Evolutionary conservation across 1,139 yeast species (phyloP), one percentile per base, ranked within the genome.

Genomic region (Pichia sp.): DNA sequence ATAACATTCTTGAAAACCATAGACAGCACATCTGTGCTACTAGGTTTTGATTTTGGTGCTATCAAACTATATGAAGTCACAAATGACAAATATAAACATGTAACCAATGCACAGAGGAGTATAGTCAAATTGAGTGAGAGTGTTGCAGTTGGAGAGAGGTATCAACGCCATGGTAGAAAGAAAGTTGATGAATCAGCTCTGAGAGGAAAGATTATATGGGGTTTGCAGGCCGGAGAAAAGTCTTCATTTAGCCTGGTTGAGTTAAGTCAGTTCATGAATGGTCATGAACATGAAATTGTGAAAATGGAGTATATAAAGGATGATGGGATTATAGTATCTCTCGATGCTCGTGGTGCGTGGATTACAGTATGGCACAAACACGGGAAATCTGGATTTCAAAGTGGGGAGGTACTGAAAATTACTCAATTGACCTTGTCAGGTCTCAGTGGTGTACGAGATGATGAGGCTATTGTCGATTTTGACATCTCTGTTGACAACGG

Each of bases 401-500:
- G 73, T 29, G 64, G 74, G 0, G 56, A 77, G 22, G 65, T 63
- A 38, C 67, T 64, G 35, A 64, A 67, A 34, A 67, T 81, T 10
- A 56, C 81, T 37, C 58, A 60, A 33, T 50, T 80, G 2, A 46
- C 52, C 4, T n/a, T 30, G 18, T n/a, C n/a, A n/a, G n/a, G n/a
- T n/a, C n/a, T n/a, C n/a, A 28, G 30, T 20, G 24, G 9, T 11
- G 15, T 19, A 1, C 30, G 27, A 1, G 45, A 15, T 2, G 27
- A 7, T 54, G 58, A 6, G 8, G n/a, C n/a, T n/a, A 39, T n/a
- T 23, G 23, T 23, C 22, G 41, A 49, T 45, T 15, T 53, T 61
- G 20, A 55, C 68, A 63, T 79, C 18, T 74, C 82, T 1, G 66
- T 71, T 46, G 74, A 72, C 38, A 60, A 74, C 0, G 87, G 85